phyloP scores from a whole-genome alignment of 2,329 filamentous ascomycete genomes.

The Pseudogymnoascus pannorum region DNA sequence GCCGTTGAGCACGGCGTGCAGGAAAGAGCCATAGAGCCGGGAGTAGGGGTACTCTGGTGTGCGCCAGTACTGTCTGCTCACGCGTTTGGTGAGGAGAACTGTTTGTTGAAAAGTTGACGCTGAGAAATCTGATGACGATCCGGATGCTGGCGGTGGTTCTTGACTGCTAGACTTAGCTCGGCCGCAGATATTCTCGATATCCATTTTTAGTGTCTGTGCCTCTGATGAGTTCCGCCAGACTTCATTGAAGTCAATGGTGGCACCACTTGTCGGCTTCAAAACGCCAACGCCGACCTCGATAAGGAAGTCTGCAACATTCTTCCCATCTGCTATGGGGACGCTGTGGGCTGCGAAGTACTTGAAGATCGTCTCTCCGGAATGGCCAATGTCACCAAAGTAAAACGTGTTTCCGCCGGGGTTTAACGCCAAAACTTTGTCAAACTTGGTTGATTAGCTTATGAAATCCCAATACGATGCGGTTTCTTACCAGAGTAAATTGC shows the following conservation, averaged over 20 bases:
- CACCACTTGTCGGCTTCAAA: slow-evolving; percentile 44
- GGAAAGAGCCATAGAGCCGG: slow-evolving; percentile 62
- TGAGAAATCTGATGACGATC: slow-evolving; percentile 50
- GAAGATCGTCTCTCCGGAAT: slow-evolving; percentile 27
- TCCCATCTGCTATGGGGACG: slow-evolving; percentile 49
- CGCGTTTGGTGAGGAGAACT: slow-evolving; percentile 57
- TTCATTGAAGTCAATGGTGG: slow-evolving; percentile 62
- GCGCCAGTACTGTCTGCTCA: slow-evolving; percentile 68
- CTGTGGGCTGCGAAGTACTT: slow-evolving; percentile 49
- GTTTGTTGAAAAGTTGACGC: slow-evolving; percentile 58
- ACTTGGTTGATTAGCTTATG: slow-evolving; percentile 28
- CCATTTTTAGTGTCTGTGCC: slow-evolving; percentile 48
- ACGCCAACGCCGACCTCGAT: slow-evolving; percentile 57
- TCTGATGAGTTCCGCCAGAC: slow-evolving; percentile 64
- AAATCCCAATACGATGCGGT: neutral
- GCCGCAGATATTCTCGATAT: slow-evolving; percentile 47
- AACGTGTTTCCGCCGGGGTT: slow-evolving; percentile 58
- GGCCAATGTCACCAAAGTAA: slow-evolving; percentile 61
- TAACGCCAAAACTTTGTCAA: slow-evolving; percentile 57
- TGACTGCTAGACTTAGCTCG: neutral
- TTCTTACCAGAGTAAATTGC: neutral
- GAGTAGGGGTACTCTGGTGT: slow-evolving; percentile 70
- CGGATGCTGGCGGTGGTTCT: neutral
- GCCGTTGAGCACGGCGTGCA: slow-evolving; percentile 50
- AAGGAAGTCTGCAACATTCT: slow-evolving; percentile 61